Percentiles rank a stretch among this genome's conserved stretches.
These are phyloP conservation scores for Parastagonospora avenae DNA, from an alignment of 2,329 filamentous ascomycete species.

Conservation along the genomic window DNA sequence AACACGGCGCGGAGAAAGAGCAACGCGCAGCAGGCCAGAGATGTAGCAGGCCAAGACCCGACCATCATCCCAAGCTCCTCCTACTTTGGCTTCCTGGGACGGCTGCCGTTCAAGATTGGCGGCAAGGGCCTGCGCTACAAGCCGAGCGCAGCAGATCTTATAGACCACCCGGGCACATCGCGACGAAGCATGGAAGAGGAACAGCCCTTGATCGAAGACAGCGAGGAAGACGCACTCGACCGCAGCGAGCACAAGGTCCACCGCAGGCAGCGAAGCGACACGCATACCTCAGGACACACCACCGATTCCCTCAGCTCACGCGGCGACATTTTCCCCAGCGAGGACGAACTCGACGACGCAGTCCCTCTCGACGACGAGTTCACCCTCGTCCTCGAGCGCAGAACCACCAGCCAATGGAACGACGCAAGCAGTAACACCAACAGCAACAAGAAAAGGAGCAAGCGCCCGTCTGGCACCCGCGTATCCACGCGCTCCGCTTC, in stretches of 20 bases:
- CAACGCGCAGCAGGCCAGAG: slow-evolving; percentile 51
- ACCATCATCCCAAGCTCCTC: slow-evolving; percentile 90
- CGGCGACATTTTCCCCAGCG: slow-evolving; percentile 89
- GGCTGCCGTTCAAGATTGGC: slow-evolving; percentile 83
- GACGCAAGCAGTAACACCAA: slow-evolving; percentile 76
- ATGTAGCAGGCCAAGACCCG: slow-evolving; percentile 65
- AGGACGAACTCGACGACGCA: slow-evolving; percentile 85
- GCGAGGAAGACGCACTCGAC: slow-evolving; percentile 51
- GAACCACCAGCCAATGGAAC: slow-evolving; percentile 60
- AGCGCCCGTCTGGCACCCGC: slow-evolving; percentile 54
- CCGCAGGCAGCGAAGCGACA: slow-evolving; percentile 72
- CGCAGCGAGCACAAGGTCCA: slow-evolving; percentile 42
- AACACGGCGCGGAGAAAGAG: slow-evolving; percentile 58
- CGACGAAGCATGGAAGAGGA: slow-evolving; percentile 63
- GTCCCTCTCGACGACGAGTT: slow-evolving; percentile 94
- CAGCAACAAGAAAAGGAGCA: slow-evolving; percentile 56
- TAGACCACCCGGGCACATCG: slow-evolving; percentile 76
- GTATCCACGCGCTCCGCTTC: slow-evolving; percentile 53
- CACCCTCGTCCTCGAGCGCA: slow-evolving; percentile 77
- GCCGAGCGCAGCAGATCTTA: slow-evolving; percentile 86
- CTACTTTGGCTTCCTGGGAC: slow-evolving; percentile 81
- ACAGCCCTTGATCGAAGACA: slow-evolving; percentile 71
- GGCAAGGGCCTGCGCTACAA: slow-evolving; percentile 81
- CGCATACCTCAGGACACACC: slow-evolving; percentile 78
- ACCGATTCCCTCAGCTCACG: slow-evolving; percentile 85